A percentile compares a stretch with the other conserved stretches of the same genome.
Conservation (phyloP, 2,329 filamentous ascomycete species). For the Colletotrichum noveboracense region DNA sequence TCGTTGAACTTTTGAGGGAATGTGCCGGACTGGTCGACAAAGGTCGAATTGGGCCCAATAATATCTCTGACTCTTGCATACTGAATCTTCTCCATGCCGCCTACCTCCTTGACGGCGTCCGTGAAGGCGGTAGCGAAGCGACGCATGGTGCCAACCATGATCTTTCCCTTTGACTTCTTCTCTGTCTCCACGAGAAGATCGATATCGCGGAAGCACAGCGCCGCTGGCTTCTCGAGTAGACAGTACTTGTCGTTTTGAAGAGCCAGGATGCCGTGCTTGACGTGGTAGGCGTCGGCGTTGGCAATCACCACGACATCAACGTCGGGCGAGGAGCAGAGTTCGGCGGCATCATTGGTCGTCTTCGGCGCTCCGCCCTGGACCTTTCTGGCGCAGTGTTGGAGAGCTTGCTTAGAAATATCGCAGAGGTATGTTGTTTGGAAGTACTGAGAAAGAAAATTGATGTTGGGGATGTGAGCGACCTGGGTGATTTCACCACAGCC, state of each 20-base stretch:
- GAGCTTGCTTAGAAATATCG: slow-evolving; percentile 47
- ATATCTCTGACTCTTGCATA: slow-evolving; percentile 55
- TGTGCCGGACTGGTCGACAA: slow-evolving; percentile 53
- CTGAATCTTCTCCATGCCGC: slow-evolving; percentile 52
- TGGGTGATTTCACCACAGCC: slow-evolving; percentile 56
- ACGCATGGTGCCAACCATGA: slow-evolving; percentile 67
- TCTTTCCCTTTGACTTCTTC: slow-evolving; percentile 39
- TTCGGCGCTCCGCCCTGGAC: slow-evolving; percentile 25
- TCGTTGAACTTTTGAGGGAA: slow-evolving; percentile 50
- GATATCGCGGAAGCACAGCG: slow-evolving; percentile 51
- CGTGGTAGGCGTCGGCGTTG: slow-evolving; percentile 60
- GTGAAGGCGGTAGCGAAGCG: slow-evolving; percentile 63
- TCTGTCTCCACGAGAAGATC: slow-evolving; percentile 56
- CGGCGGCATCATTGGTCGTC: slow-evolving; percentile 40
- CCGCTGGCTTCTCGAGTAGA: slow-evolving; percentile 65
- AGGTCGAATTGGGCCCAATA: slow-evolving; percentile 58
- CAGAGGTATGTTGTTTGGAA: slow-evolving; percentile 56
- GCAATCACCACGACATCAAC: slow-evolving; percentile 61
- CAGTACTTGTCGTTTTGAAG: slow-evolving; percentile 60
- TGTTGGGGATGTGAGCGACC: slow-evolving; percentile 57
- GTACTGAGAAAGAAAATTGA: slow-evolving; percentile 46
- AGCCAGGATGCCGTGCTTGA: slow-evolving; percentile 54
- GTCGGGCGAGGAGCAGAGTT: slow-evolving; percentile 45
- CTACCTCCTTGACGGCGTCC: slow-evolving; percentile 59
- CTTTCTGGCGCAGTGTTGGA: slow-evolving; percentile 29